These are phyloP conservation scores for Paecilomyces fulvus DNA, from an alignment of 2,329 filamentous ascomycete species.

Conservation along the genomic window DNA sequence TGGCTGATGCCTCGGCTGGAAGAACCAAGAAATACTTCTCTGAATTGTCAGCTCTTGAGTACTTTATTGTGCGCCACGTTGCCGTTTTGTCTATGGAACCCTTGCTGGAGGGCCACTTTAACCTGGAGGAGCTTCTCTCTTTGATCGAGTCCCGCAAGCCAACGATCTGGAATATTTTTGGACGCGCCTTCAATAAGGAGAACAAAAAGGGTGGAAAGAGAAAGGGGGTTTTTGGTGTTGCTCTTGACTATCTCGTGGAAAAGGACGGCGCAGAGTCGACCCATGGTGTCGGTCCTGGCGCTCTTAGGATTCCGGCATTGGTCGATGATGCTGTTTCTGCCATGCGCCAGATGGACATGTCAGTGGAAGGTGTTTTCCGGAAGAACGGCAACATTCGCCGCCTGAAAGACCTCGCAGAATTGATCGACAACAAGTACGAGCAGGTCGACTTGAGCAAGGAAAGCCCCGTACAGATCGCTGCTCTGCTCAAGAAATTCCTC, in stretches of 20 bases:
- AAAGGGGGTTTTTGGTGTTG: constrained; percentile 88
- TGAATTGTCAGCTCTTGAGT: constrained; percentile 87
- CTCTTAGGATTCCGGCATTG: constrained; percentile 81
- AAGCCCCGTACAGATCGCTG: constrained; percentile 87
- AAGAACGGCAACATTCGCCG: constrained; percentile 99
- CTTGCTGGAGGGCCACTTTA: constrained; percentile 79
- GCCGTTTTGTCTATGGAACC: constrained; percentile 94
- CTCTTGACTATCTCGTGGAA: constrained; percentile 80
- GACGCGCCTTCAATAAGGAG: constrained; percentile 89
- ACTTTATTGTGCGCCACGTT: constrained; percentile 93
- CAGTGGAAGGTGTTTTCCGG: constrained; percentile 94
- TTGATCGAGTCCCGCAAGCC: constrained; percentile 90
- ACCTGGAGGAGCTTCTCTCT: constrained; percentile 83
- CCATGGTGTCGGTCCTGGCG: constrained; percentile 86
- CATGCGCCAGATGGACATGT: constrained; percentile 98
- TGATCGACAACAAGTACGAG: constrained; percentile 79
- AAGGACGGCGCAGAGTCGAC: constrained; percentile 96
- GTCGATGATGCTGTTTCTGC: constrained; percentile 91
- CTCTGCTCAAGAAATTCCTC: constrained; percentile 88
- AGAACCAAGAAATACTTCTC: constrained; percentile 81
- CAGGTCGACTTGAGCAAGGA: constrained; percentile 79
- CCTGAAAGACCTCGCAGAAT: constrained; percentile 73
- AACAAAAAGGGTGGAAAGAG: constrained; percentile 65
- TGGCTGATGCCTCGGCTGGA: constrained; percentile 46
- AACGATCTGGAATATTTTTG: constrained; percentile 97